phyloP scores from a whole-genome alignment of 305 asterid species.

The Coffea humblotiana region DNA sequence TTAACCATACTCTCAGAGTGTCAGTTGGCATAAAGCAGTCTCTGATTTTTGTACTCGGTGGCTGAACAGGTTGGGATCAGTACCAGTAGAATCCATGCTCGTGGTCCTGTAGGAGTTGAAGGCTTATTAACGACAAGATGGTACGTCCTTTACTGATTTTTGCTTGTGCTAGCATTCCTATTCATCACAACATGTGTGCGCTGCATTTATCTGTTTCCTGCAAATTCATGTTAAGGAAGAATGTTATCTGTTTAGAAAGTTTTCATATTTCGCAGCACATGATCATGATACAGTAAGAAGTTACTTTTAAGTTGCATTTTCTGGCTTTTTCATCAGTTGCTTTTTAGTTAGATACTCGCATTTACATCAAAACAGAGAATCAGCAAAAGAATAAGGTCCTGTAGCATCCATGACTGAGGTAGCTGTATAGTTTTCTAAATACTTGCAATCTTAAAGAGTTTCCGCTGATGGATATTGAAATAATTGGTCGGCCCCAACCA shows the following conservation, averaged over 20 bases:
- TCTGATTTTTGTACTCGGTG: constrained; percentile 17
- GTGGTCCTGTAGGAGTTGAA: constrained; percentile 99
- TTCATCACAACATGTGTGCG: background rate
- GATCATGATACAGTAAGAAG: constrained; percentile 2
- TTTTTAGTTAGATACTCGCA: too few species aligned
- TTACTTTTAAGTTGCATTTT: background rate
- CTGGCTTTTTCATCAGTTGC: too few species aligned
- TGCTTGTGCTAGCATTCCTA: constrained; percentile 4
- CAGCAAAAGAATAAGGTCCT: background rate
- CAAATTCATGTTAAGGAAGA: background rate
- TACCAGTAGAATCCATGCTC: constrained; percentile 96
- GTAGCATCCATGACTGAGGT: background rate
- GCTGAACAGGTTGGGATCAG: constrained; percentile 85
- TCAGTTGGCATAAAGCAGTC: constrained; percentile 5
- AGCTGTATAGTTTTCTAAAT: background rate
- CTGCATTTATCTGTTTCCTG: background rate
- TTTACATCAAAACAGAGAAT: background rate
- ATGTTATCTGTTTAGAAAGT: background rate
- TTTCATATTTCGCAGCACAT: background rate
- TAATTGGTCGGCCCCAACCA: background rate
- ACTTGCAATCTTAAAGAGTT: background rate
- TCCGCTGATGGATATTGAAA: background rate
- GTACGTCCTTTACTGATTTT: constrained; percentile 27
- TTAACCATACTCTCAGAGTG: constrained; percentile 1
- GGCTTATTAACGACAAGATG: constrained; percentile 93